A percentile compares a stretch with the other conserved stretches of the same genome.
These are phyloP conservation scores for Seminavis robusta DNA, from an alignment of 108 stramenopile genomes.

Conservation along the genomic window DNA sequence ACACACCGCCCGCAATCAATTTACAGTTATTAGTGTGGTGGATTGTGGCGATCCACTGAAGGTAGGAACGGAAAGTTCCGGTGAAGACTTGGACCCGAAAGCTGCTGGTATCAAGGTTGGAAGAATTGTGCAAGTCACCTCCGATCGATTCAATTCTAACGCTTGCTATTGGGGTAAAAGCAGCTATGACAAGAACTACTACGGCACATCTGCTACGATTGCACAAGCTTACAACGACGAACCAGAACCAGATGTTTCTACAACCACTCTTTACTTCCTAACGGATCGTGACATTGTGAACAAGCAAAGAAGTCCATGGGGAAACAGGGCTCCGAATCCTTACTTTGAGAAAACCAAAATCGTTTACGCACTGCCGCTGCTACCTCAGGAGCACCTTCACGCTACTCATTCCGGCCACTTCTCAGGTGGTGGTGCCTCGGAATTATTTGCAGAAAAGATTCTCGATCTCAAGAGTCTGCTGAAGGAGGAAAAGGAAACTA, in stretches of 20 bases:
- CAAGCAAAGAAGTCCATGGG: slow-evolving; percentile 60
- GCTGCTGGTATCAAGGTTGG: slow-evolving; percentile 44
- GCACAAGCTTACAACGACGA: slow-evolving; percentile 9
- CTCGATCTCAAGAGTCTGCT: slow-evolving; percentile 26
- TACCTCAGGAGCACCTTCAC: too few relatives aligned
- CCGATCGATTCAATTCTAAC: slow-evolving; percentile 52
- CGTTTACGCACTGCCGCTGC: slow-evolving; percentile 50
- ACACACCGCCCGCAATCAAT: slow-evolving; percentile 65
- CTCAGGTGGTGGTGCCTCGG: slow-evolving; percentile 58
- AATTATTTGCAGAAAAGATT: slow-evolving; percentile 35
- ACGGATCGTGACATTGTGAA: slow-evolving; percentile 62
- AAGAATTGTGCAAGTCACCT: slow-evolving; percentile 68
- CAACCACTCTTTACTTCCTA: slow-evolving; percentile 58
- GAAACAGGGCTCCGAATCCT: slow-evolving; percentile 56
- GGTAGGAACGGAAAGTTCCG: neutral
- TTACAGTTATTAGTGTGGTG: slow-evolving; percentile 57
- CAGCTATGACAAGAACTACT: slow-evolving; percentile 14
- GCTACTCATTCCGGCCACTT: slow-evolving; percentile 18
- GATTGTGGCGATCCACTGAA: slow-evolving; percentile 50
- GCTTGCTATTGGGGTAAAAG: slow-evolving; percentile 46
- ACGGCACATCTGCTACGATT: slow-evolving; percentile 13
- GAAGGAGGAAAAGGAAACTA: slow-evolving; percentile 4
- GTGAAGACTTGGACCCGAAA: neutral
- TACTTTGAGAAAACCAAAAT: slow-evolving; percentile 29
- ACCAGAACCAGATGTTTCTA: slow-evolving; percentile 12